Evolutionary conservation across 2,329 filamentous ascomycete species (phyloP), one percentile per base, ranked within the genome.

Genomic region (Sporothrix pallida): DNA sequence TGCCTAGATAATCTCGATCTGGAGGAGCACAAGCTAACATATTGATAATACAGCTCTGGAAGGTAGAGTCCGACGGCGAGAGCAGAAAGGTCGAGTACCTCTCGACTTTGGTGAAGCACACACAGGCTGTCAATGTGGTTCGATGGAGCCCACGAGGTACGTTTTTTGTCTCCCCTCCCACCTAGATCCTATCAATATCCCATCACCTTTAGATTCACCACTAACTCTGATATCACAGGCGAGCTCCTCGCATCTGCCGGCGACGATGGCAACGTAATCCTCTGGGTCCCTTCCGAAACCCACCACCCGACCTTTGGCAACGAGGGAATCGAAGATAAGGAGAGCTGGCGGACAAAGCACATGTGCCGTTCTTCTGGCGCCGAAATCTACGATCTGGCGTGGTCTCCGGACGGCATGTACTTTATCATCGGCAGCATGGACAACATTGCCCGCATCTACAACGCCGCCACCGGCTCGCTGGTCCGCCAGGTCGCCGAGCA

Each of bases 371-470:
- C 95, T 63, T 93, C 93, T 75, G 95, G 95, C 50, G 94, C 95
- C 12, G 96, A 99, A 82, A 98, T 99, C 77, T 99, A 99, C 83
- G 96, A 99, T 82, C 85, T 99, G 73, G 96, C 96, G 70, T 99
- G 96, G 97, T 98, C 96, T 68, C 97, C 97, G n/a, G 96, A 99
- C 82, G 94, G 93, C 54, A 86, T 91, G 54, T 96, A 97, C 84
- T 97, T 99, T 85, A 98, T 99, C 78, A 98, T 97, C 31, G 96
- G 96, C 54, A 98, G 96, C 84, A 98, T 99, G 95, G 96, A 99
- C 84, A 99, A 99, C 81, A 92, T 98, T 81, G 95, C 96, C 74
- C 90, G 95, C 74, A 98, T 99, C 78, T 98, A 98, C 86, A 98
- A 97, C 82, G 93, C 95, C 73, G 92, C 93, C 52, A 75, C 75